Percentiles rank a stretch among this genome's conserved stretches.
Evolutionary conservation across 2,329 filamentous ascomycete species (phyloP).

Genomic region (Pseudogymnoascus sp.): DNA sequence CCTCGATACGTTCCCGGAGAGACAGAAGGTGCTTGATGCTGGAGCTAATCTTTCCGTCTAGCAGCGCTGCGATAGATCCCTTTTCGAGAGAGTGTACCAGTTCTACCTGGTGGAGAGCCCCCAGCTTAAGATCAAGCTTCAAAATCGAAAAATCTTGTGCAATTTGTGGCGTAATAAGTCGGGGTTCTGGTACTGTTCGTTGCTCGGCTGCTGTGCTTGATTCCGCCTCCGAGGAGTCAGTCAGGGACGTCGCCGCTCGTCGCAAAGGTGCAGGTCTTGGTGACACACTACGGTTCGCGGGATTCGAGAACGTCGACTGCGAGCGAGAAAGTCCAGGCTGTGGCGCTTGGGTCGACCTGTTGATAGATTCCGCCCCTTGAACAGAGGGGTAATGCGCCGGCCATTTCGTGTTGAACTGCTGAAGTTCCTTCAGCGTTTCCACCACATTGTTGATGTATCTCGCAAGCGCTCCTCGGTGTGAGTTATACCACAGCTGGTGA

Average conservation of each 20-base stretch:
- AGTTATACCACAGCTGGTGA: constrained; percentile 90
- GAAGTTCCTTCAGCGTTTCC: constrained; percentile 73
- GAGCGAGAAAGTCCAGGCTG: constrained; percentile 55
- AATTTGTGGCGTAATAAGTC: constrained; percentile 84
- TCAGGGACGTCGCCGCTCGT: constrained; percentile 66
- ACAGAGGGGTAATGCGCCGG: constrained; percentile 91
- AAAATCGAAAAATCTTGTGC: constrained; percentile 93
- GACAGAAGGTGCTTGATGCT: constrained; percentile 86
- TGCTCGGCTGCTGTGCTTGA: constrained; percentile 65
- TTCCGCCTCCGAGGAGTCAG: constrained; percentile 52
- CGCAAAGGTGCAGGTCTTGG: constrained; percentile 46
- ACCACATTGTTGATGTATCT: constrained; percentile 82
- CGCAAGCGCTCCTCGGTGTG: constrained; percentile 79
- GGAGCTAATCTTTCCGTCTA: constrained; percentile 90
- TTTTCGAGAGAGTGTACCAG: constrained; percentile 94
- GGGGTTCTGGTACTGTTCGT: constrained; percentile 59
- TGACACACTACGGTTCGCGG: constrained; percentile 16
- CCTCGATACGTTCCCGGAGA: constrained; percentile 87
- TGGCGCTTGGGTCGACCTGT: constrained; percentile 41
- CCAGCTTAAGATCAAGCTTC: constrained; percentile 90
- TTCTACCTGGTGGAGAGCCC: constrained; percentile 76
- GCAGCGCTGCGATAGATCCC: constrained; percentile 75
- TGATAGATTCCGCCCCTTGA: constrained; percentile 48
- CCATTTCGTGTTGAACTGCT: constrained; percentile 86
- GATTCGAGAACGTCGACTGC: constrained; percentile 43